phyloP scores from a whole-genome alignment of 2,329 filamentous ascomycete species.

The Chaetothyriales sp. region DNA sequence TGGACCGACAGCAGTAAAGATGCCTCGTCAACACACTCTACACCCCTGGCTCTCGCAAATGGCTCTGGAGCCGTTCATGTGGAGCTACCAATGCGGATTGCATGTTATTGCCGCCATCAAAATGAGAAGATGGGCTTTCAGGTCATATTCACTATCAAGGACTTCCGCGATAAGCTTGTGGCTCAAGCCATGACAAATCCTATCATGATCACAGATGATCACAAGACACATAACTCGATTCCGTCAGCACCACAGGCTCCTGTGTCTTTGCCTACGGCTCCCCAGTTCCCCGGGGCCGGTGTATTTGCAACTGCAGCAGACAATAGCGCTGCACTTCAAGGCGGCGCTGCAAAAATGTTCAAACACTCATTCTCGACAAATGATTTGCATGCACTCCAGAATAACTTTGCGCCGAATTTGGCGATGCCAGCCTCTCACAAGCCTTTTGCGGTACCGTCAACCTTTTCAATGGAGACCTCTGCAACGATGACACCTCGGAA shows the following conservation, averaged over 20 bases:
- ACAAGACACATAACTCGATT: constrained; percentile 60
- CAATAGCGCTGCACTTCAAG: constrained; percentile 1
- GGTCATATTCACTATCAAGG: constrained; percentile 90
- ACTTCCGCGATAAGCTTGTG: constrained; percentile 58
- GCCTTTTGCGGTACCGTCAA: constrained; percentile 26
- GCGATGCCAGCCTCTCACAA: constrained; percentile 22
- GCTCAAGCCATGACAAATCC: constrained; percentile 74
- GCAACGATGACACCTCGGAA: constrained; percentile 42
- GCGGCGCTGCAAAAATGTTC: constrained; percentile 21
- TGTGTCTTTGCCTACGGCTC: constrained; percentile 22
- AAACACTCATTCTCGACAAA: constrained; percentile 43
- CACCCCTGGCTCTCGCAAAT: constrained; percentile 18
- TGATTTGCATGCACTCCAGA: constrained; percentile 47
- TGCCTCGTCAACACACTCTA: constrained; percentile 19
- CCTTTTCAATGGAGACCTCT: constrained; percentile 26
- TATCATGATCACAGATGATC: constrained; percentile 95
- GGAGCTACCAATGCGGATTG: constrained; percentile 83
- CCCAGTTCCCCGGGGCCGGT: constrained; percentile 28
- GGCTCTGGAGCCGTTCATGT: constrained; percentile 55
- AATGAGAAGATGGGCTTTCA: constrained; percentile 82
- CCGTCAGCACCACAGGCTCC: constrained; percentile 21
- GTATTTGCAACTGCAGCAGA: constrained; percentile 23
- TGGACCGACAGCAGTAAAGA: constrained; percentile 52
- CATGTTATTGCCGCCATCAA: constrained; percentile 92
- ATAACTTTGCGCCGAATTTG: constrained; percentile 33